Evolutionary conservation across 257 asterid genomes (phyloP).

Genomic region (Fraxinus excelsior): DNA sequence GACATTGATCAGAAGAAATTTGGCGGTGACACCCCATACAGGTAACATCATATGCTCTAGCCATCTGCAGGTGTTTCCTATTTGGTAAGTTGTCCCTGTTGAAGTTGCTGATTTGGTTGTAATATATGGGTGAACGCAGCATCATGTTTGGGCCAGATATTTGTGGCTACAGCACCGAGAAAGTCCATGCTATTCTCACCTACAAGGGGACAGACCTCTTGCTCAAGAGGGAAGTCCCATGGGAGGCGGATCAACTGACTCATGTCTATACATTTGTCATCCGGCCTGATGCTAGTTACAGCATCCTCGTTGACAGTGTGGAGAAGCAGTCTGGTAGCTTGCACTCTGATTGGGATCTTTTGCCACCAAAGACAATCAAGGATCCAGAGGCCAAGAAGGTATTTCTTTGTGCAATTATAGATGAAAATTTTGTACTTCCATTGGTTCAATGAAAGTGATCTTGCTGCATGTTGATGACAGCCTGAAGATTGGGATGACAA

Average conservation of each 20-base stretch:
- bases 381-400: conserved; percentile 97
- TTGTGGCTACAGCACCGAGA: conserved; percentile 84
- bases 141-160: conserved; percentile 99
- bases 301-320: conserved; percentile 82
- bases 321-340: conserved; percentile 96
- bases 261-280: conserved; percentile 93
- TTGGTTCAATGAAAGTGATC: neutral
- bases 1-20: conserved; percentile 87
- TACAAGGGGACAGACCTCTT: conserved; percentile 68
- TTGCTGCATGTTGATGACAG: conserved; percentile 41
- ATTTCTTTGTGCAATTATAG: conserved; percentile 9
- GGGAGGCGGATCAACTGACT: conserved; percentile 94
- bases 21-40: conserved; percentile 96
- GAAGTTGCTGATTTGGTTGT: conserved; percentile 25
- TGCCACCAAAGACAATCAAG: conserved; percentile 85
- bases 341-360: conserved; percentile 92
- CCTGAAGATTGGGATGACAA: conserved; percentile 99
- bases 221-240: conserved; percentile 90
- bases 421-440: neutral
- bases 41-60: conserved; percentile 37
- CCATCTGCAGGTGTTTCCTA: neutral
- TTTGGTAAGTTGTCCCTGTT: conserved; percentile 1
- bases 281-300: conserved; percentile 95
- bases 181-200: conserved; percentile 88
- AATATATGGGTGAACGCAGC: conserved; percentile 45